These are phyloP conservation scores for Phytopythium aichiense DNA, from an alignment of 352 stramenopile genomes.

Conservation along the genomic window DNA sequence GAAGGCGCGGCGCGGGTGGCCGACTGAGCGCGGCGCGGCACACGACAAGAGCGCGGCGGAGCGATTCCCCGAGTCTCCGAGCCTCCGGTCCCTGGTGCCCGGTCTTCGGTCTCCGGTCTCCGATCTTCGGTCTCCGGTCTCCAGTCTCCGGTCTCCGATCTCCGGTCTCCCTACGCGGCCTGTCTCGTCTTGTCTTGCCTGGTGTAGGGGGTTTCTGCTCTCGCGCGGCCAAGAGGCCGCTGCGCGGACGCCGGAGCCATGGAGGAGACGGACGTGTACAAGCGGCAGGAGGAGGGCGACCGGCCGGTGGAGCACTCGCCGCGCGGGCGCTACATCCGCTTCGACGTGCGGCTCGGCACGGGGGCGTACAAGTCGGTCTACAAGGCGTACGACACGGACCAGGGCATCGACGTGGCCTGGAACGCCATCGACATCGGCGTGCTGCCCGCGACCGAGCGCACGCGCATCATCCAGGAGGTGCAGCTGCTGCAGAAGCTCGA, in stretches of 20 bases:
- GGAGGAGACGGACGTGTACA: slow-evolving; percentile 69
- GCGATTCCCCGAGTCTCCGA: neutral
- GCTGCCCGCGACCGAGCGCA: slow-evolving; percentile 93
- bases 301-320: slow-evolving; percentile 74
- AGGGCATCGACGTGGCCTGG: slow-evolving; percentile 99
- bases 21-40: neutral
- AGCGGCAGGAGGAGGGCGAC: slow-evolving; percentile 60
- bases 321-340: slow-evolving; percentile 82
- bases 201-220: too few species aligned
- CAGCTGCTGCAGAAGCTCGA: slow-evolving; percentile 95
- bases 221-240: neutral
- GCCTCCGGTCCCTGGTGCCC: too few species aligned
- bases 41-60: neutral
- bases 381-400: slow-evolving; percentile 97
- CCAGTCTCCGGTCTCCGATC: too few species aligned
- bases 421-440: slow-evolving; percentile 97
- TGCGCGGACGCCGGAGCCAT: slow-evolving; percentile 15
- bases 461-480: slow-evolving; percentile 97
- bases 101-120: too few species aligned
- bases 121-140: too few species aligned
- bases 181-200: too few species aligned
- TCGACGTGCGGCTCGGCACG: slow-evolving; percentile 78
- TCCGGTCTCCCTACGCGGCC: too few species aligned
- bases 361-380: slow-evolving; percentile 91
- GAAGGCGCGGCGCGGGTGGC: neutral